phyloP scores from a whole-genome alignment of 2,329 filamentous ascomycete genomes.

The Diaporthe velutina region DNA sequence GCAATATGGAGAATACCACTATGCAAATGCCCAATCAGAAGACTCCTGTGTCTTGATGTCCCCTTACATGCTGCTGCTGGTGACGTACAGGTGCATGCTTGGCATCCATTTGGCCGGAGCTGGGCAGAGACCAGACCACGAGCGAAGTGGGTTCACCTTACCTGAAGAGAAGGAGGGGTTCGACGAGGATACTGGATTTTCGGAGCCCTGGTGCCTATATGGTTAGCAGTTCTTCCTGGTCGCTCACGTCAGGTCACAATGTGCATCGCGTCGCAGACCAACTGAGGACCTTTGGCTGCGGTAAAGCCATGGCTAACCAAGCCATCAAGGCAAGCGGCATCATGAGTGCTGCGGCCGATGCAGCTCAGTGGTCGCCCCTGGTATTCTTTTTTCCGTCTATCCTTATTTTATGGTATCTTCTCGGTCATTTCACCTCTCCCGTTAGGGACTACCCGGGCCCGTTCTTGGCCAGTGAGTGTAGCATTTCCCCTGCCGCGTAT shows the following conservation, averaged over 20 bases:
- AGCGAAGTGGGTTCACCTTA: background rate
- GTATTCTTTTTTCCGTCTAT: background rate
- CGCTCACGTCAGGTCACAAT: background rate
- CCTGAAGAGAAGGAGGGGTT: background rate
- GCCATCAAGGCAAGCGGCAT: background rate
- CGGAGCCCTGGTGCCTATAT: background rate
- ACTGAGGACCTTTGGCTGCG: background rate
- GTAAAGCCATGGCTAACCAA: constrained; percentile 4
- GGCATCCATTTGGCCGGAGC: constrained; percentile 9
- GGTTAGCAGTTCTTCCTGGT: background rate
- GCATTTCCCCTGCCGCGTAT: background rate
- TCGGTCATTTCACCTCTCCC: background rate
- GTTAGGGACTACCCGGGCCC: constrained; percentile 20
- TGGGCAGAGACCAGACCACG: background rate
- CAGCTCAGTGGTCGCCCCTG: background rate
- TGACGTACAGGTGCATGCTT: constrained; percentile 16
- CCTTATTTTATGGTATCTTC: background rate
- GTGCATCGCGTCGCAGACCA: no score
- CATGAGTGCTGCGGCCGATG: background rate
- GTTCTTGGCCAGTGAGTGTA: constrained; percentile 8
- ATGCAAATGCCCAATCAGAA: background rate
- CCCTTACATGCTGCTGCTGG: background rate
- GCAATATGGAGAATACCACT: background rate
- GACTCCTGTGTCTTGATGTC: background rate
- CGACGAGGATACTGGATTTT: background rate